Evolutionary conservation across 352 stramenopile genomes (phyloP).

Genomic region (Phytophthora tubulina): DNA sequence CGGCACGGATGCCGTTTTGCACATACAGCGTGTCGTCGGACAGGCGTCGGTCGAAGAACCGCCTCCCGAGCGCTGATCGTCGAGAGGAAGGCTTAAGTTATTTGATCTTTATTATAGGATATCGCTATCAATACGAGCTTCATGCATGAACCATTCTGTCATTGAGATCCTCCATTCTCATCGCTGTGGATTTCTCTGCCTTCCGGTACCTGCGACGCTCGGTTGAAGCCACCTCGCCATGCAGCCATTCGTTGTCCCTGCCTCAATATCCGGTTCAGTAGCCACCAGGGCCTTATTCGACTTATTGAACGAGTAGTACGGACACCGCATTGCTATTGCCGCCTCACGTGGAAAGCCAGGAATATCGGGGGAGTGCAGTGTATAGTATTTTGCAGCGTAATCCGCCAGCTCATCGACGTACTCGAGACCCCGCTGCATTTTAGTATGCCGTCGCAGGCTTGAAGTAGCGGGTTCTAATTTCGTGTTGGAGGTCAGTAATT

Average conservation of each 20-base stretch:
- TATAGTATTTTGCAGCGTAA: background rate
- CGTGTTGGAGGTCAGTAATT: background rate
- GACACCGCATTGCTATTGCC: background rate
- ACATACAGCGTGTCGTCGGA: constrained; percentile 17
- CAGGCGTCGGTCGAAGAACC: constrained; percentile 19
- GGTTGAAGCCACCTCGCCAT: constrained; percentile 12
- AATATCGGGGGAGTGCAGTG: background rate
- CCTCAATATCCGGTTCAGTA: constrained; percentile 23
- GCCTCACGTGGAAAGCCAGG: background rate
- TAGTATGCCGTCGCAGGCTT: constrained; percentile 5
- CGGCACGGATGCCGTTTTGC: constrained; percentile 4
- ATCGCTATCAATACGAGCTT: constrained; percentile 35
- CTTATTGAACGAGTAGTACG: constrained; percentile 9
- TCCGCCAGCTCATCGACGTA: too few relatives aligned
- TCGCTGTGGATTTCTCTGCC: constrained; percentile 9
- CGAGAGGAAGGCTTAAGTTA: constrained; percentile 37
- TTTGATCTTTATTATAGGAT: constrained; percentile 38
- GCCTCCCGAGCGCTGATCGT: constrained; percentile 1
- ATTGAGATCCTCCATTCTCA: background rate
- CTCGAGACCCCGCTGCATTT: background rate
- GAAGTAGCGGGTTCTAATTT: constrained; percentile 21
- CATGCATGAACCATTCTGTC: constrained; percentile 18
- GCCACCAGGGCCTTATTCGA: constrained; percentile 20
- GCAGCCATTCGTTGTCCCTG: background rate
- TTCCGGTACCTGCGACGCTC: background rate